phyloP scores from a whole-genome alignment of 2,329 filamentous ascomycete genomes.

The Tetracladium maxilliforme region DNA sequence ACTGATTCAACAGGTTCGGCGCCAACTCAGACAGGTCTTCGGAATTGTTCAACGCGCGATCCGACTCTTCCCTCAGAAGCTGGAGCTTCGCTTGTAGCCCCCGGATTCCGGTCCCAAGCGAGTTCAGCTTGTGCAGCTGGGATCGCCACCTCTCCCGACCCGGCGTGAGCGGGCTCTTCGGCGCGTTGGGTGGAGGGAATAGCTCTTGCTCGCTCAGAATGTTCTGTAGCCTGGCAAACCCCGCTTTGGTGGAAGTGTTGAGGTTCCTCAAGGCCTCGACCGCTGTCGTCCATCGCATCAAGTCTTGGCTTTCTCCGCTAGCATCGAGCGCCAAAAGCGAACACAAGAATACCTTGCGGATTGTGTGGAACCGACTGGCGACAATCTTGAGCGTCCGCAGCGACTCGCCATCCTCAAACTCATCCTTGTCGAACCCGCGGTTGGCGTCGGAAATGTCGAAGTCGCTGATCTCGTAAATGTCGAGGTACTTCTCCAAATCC shows the following conservation, averaged over 20 bases:
- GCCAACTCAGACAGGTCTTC: slow-evolving; percentile 62
- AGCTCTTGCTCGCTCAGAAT: slow-evolving; percentile 68
- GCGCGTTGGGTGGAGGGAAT: slow-evolving; percentile 37
- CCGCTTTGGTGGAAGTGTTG: slow-evolving; percentile 42
- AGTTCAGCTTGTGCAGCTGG: slow-evolving; percentile 77
- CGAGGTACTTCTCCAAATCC: slow-evolving; percentile 83
- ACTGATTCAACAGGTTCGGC: slow-evolving; percentile 69
- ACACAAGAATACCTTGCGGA: slow-evolving; percentile 76
- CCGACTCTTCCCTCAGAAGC: slow-evolving; percentile 78
- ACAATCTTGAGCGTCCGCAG: slow-evolving; percentile 68
- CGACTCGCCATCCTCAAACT: slow-evolving; percentile 65
- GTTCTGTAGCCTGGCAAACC: slow-evolving; percentile 49
- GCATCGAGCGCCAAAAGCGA: slow-evolving; percentile 80
- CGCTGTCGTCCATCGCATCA: slow-evolving; percentile 63
- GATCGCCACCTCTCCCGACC: slow-evolving; percentile 73
- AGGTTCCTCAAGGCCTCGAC: slow-evolving; percentile 59
- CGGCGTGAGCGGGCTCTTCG: slow-evolving; percentile 49
- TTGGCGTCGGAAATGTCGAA: slow-evolving; percentile 60
- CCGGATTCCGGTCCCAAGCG: slow-evolving; percentile 78
- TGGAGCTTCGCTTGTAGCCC: slow-evolving; percentile 92
- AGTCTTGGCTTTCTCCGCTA: slow-evolving; percentile 62
- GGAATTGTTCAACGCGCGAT: slow-evolving; percentile 60
- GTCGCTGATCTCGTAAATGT: slow-evolving; percentile 70
- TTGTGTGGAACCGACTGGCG: slow-evolving; percentile 64
- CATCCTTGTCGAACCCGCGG: slow-evolving; percentile 44